Evolutionary conservation across 2,329 filamentous ascomycete species (phyloP).

Genomic region (Xylariaceae sp.): DNA sequence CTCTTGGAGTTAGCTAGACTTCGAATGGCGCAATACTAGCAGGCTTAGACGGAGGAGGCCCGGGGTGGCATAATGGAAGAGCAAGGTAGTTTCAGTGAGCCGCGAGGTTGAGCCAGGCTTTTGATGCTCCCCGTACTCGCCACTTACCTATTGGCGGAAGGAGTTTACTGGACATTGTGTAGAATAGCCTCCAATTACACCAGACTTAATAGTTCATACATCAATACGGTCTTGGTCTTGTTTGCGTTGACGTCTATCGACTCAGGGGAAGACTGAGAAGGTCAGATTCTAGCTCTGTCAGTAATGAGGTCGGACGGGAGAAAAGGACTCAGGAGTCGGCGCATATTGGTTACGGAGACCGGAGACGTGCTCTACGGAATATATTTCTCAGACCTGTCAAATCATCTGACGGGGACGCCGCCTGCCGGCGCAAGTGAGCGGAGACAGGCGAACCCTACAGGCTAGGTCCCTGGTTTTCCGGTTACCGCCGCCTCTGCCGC

Average conservation of each 20-base stretch:
- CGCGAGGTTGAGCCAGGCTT: neutral
- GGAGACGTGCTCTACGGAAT: too few species aligned
- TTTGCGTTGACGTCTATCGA: neutral
- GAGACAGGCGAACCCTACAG: too few species aligned
- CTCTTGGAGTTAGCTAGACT: slow-evolving; percentile 4
- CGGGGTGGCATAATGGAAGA: neutral
- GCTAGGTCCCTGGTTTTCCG: too few species aligned
- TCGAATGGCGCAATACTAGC: neutral
- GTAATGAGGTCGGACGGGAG: too few species aligned
- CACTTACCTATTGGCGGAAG: slow-evolving; percentile 4
- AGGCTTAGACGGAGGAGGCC: neutral
- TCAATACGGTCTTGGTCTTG: slow-evolving; percentile 3
- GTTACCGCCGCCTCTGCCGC: too few species aligned
- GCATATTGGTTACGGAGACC: too few species aligned
- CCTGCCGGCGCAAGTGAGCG: too few species aligned
- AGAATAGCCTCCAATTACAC: slow-evolving; percentile 14
- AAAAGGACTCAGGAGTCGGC: too few species aligned
- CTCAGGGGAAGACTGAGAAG: neutral
- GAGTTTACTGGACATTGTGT: slow-evolving; percentile 18
- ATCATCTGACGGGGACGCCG: too few species aligned
- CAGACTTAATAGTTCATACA: slow-evolving; percentile 15
- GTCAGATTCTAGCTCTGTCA: too few species aligned
- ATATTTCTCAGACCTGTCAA: too few species aligned
- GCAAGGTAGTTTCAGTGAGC: neutral
- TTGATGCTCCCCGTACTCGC: neutral